Base-by-base conservation (phyloP, 202 grass and related monocot species). In the Dendrocalamus latiflorus region DNA sequence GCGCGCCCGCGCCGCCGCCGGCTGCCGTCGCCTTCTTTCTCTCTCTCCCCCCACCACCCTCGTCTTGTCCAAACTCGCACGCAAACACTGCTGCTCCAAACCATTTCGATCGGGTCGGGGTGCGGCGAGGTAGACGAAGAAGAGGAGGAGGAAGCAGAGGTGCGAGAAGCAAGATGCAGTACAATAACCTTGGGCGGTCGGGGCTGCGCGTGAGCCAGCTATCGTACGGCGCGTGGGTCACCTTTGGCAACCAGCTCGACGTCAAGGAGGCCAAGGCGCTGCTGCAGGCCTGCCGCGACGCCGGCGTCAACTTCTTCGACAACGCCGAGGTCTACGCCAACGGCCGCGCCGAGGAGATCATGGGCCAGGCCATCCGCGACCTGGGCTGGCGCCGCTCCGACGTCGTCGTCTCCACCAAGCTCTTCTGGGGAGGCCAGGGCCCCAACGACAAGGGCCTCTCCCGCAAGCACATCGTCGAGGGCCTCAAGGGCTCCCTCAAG, bases 361-460 rank as follows among this genome's bases (percentile, higher is more conserved):
- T 98, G 96, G 96, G 96, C 3, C 96, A 95, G 89, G 93, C 96
- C 54, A 95, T 98, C 63, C 91, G 96, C 9, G 96, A 98, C 91
- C 89, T 98, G 16, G 96, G 96, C 0, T 95, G 96, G 96, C 96
- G 96, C 58, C 92, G 96, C 69, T 74, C 93, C 74, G 96, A 98
- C 85, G 53, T 95, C 70, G 96, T 98, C 77, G 14, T 98, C 80
- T 98, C 96, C 82, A 98, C 96, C 85, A 98, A 98, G 96, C 86
- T 98, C 83, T 98, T 98, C 91, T 95, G 96, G 96, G 96, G 96
- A 2, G 96, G 96, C 0, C 82, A 85, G 82, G 96, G 96, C 0
- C 96, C 96, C 89, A 98, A 98, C 81, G 96, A 98, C 89, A 98
- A 95, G 93, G 96, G 96, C 25, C 91, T 98, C 80, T 98, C 96